Conservation (phyloP, 2,329 filamentous ascomycete species). For the Ciborinia camelliae region DNA sequence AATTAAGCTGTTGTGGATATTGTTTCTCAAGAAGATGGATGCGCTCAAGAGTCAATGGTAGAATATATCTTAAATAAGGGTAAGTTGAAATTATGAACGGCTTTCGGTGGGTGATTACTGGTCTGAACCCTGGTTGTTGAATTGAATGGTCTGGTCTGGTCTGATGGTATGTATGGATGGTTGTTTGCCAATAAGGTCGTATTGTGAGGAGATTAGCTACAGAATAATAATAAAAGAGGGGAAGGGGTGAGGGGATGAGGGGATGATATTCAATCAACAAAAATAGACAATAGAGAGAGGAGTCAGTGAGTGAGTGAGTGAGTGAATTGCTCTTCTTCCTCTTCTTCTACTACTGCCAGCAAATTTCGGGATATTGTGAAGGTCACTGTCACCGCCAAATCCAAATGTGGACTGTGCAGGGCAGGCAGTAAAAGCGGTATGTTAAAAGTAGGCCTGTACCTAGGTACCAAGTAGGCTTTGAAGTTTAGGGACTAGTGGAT, state of each 20-base stretch:
- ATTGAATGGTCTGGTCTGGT: too few species aligned
- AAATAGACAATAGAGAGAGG: neutral
- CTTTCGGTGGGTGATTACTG: neutral
- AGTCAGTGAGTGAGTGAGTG: neutral
- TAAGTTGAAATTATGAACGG: conserved; percentile 2
- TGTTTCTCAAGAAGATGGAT: neutral
- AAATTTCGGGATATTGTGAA: neutral
- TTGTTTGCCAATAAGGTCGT: too few species aligned
- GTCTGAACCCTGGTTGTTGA: neutral
- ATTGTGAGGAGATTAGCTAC: too few species aligned
- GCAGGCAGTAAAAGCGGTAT: too few species aligned
- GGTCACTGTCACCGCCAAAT: neutral
- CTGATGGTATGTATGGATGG: too few species aligned
- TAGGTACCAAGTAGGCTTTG: neutral
- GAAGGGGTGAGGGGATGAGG: too few species aligned
- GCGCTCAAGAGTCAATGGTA: neutral
- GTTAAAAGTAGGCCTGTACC: too few species aligned
- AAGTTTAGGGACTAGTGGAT: conserved; percentile 5
- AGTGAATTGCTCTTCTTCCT: neutral
- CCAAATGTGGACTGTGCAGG: too few species aligned
- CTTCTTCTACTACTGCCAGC: too few species aligned
- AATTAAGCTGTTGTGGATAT: conserved; percentile 1
- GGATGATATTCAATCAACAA: neutral
- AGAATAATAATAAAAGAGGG: too few species aligned
- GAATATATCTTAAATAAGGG: neutral